Conservation (phyloP, 73 alveolate species). For the Blepharisma japonicum region DNA sequence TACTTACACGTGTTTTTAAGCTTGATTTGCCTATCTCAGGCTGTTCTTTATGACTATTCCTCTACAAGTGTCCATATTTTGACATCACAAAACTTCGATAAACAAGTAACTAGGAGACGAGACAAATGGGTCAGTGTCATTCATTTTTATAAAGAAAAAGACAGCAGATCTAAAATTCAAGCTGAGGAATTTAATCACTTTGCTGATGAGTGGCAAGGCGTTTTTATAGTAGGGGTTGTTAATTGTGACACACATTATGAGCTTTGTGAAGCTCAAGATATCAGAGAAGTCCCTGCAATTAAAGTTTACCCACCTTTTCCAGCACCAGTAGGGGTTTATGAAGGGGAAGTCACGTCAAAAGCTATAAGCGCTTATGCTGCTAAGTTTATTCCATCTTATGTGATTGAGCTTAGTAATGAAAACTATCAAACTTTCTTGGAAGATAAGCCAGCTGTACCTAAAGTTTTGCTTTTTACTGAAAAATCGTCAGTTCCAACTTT, state of each 20-base stretch:
- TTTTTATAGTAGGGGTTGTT: conserved; percentile 86
- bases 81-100: conserved; percentile 43
- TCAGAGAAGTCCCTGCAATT: conserved; percentile 76
- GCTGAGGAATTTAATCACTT: conserved; percentile 73
- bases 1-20: conserved; percentile 16
- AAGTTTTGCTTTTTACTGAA: conserved; percentile 87
- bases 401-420: conserved; percentile 75
- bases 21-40: not conserved
- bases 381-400: conserved; percentile 75
- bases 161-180: conserved; percentile 36
- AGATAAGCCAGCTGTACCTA: conserved; percentile 90
- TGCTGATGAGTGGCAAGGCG: conserved; percentile 93
- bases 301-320: conserved; percentile 97
- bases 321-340: conserved; percentile 84
- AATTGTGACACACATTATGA: conserved; percentile 82
- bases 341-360: conserved; percentile 53
- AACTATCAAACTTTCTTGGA: conserved; percentile 83
- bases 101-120: conserved; percentile 43
- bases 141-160: conserved; percentile 47
- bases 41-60: conserved; percentile 27
- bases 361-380: conserved; percentile 41
- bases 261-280: conserved; percentile 85
- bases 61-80: conserved; percentile 42
- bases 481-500: conserved; percentile 90
- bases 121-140: conserved; percentile 49